Percentiles rank a stretch among this genome's conserved stretches.
phyloP scores from a whole-genome alignment of 73 alveolate genomes.

The Paramecium biaurelia region DNA sequence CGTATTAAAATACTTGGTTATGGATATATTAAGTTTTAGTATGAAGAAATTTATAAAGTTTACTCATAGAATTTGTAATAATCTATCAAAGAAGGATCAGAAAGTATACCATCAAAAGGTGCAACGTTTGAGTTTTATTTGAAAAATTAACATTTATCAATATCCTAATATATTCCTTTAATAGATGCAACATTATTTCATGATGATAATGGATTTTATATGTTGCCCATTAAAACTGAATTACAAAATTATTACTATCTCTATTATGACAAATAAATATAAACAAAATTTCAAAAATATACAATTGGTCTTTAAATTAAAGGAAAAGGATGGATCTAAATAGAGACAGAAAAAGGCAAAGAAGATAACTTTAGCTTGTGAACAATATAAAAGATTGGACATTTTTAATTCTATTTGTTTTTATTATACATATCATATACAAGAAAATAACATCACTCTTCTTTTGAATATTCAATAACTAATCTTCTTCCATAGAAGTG shows the following conservation, averaged over 20 bases:
- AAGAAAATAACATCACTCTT: constrained; percentile 61
- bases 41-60: too few relatives aligned
- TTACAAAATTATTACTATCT: not conserved
- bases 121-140: not conserved
- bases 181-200: not conserved
- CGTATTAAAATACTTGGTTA: too few relatives aligned
- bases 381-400: not conserved
- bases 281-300: not conserved
- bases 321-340: not conserved
- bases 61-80: too few relatives aligned
- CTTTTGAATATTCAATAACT: constrained; percentile 94
- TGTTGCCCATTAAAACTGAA: not conserved
- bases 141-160: not conserved
- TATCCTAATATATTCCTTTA: not conserved
- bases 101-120: not conserved
- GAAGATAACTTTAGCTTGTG: not conserved
- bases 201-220: not conserved
- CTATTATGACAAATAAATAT: not conserved
- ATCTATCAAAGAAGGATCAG: too few relatives aligned
- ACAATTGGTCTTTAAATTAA: not conserved
- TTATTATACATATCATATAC: not conserved
- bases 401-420: not conserved
- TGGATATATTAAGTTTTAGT: not conserved
- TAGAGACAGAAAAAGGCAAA: not conserved
- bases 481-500: constrained; percentile 96